phyloP scores from a whole-genome alignment of 177 flowering plant genomes.

The Vitis hybrid region DNA sequence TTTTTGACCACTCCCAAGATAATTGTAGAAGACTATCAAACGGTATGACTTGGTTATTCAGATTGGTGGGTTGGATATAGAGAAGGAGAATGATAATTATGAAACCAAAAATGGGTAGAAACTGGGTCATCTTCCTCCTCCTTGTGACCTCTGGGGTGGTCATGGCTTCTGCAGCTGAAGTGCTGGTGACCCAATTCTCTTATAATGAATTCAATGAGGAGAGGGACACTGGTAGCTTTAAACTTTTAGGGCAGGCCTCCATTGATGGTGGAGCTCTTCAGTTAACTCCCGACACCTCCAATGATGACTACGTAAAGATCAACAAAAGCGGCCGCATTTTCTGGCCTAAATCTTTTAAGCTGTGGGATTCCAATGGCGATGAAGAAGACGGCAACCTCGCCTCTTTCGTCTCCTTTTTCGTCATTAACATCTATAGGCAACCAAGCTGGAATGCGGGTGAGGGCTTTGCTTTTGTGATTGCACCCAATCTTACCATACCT shows the following conservation, averaged over 20 bases:
- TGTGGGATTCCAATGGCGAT: slow-evolving; percentile 33
- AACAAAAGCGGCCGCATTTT: slow-evolving; percentile 46
- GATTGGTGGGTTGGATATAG: no score
- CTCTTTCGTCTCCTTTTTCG: slow-evolving; percentile 55
- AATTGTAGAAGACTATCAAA: no score
- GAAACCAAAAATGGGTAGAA: not conserved
- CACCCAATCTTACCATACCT: slow-evolving; percentile 36
- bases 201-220: slow-evolving; percentile 1
- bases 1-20: no score
- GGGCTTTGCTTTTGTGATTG: slow-evolving; percentile 63
- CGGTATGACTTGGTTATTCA: no score
- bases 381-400: slow-evolving; percentile 16
- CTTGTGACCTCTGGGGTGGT: not conserved
- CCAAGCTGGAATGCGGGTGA: slow-evolving; percentile 32
- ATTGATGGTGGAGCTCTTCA: slow-evolving; percentile 41
- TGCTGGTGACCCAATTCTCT: not conserved
- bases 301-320: slow-evolving; percentile 3
- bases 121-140: not conserved
- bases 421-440: slow-evolving; percentile 38
- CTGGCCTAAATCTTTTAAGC: slow-evolving; percentile 27
- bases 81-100: no score
- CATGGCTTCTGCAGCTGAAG: not conserved
- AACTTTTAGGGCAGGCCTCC: slow-evolving; percentile 7
- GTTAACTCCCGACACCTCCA: slow-evolving; percentile 47
- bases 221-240: not conserved